Base-by-base conservation (phyloP, 179 eudicot genomes). In the Spinacia oleracea region DNA sequence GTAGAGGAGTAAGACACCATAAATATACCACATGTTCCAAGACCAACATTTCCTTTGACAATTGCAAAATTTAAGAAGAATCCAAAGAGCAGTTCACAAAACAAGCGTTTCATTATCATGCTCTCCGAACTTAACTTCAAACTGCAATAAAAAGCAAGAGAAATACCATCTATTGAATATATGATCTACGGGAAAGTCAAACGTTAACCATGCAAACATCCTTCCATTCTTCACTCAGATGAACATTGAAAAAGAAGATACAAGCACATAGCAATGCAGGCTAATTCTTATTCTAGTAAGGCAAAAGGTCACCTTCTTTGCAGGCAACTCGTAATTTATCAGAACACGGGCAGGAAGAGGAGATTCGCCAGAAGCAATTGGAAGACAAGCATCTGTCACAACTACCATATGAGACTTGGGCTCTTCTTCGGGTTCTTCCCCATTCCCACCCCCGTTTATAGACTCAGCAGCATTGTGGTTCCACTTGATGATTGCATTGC, bases 301-400 rank as follows among this genome's bases (percentile, higher is more conserved):
- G 46, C 18, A 16, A n/a, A 50, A 34, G 20, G 42, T 65, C 72
- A 93, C 98, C 97, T 91, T 96, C 86, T 93, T 93, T 14, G 84
- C 51, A 29, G 98, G 98, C 46, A 96, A 77, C 85, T 93, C 98
- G 80, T 93, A 96, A 76, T 93, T 96, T 76, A 96, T 90, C 77
- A 96, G 79, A 82, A 91, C 82, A 38, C 91, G 92, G 67, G 97
- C 93, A 83, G 88, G 81, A 74, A 96, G 80, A 59, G 94, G 88
- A 70, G 89, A 83, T 83, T 96, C 99, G 45, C 91, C 89, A 14
- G 94, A 85, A 46, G 87, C 86, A 77, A 88, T 77, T 5, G 99
- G 99, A 78, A 94, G 92, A 82, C 99, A 96, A 51, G 91, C 93
- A 90, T 96, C 98, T 2, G 99, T 93, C 60, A 87, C 90, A 74